Percentiles rank a stretch among this genome's conserved stretches.
phyloP scores from a whole-genome alignment of 1,284 basidiomycete genomes.

The Leccinum fuscescens region DNA sequence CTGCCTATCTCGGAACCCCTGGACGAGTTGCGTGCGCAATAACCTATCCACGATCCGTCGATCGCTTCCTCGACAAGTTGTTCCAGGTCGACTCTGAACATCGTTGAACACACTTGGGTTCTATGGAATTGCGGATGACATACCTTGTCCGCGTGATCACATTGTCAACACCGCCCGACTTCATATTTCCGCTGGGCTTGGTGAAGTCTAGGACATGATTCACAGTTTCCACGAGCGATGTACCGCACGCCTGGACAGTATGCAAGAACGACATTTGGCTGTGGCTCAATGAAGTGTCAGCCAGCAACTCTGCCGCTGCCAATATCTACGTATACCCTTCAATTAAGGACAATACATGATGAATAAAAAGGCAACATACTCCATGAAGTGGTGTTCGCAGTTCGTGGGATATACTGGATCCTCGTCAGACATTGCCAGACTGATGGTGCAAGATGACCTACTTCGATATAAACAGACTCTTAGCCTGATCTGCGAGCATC shows the following conservation, averaged over 20 bases:
- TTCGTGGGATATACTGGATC: slow-evolving; percentile 86
- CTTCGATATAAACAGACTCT: slow-evolving; percentile 90
- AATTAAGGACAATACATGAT: background rate
- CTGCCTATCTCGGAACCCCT: slow-evolving; percentile 83
- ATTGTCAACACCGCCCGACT: slow-evolving; percentile 72
- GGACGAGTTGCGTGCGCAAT: slow-evolving; percentile 73
- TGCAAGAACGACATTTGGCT: slow-evolving; percentile 87
- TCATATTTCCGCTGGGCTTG: slow-evolving; percentile 87
- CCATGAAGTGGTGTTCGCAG: slow-evolving; percentile 88
- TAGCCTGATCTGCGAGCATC: slow-evolving; percentile 92
- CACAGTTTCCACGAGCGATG: slow-evolving; percentile 83
- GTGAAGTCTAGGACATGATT: slow-evolving; percentile 98
- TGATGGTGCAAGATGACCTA: slow-evolving; percentile 34
- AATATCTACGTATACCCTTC: slow-evolving; percentile 56
- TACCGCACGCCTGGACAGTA: slow-evolving; percentile 86
- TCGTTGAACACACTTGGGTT: background rate
- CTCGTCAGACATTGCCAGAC: slow-evolving; percentile 4
- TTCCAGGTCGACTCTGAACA: slow-evolving; percentile 75
- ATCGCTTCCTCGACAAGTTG: slow-evolving; percentile 93
- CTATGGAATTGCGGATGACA: slow-evolving; percentile 1
- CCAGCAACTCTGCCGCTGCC: slow-evolving; percentile 85
- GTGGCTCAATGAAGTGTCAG: slow-evolving; percentile 78
- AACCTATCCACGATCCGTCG: slow-evolving; percentile 94
- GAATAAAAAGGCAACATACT: slow-evolving; percentile 38
- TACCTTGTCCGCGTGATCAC: slow-evolving; percentile 69